Percentiles rank a stretch among this genome's conserved stretches.
phyloP scores from a whole-genome alignment of 148 eudicot genomes.

The Amaranthus palmeri region DNA sequence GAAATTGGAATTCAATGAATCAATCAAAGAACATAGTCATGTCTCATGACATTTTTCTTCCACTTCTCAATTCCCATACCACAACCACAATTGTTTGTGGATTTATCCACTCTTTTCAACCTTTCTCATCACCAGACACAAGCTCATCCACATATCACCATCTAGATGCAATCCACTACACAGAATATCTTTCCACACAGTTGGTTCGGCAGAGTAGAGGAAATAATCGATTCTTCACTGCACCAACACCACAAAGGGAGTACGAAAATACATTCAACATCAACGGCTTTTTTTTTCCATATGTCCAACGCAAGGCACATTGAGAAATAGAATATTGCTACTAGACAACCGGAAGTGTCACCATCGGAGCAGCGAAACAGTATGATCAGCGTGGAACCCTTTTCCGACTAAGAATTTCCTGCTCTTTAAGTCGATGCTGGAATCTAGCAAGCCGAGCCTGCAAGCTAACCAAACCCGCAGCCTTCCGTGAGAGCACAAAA shows the following conservation, averaged over 20 bases:
- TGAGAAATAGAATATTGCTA: neutral
- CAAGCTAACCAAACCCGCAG: conserved; percentile 92
- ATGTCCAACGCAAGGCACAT: neutral
- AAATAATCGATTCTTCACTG: neutral
- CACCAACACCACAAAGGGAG: neutral
- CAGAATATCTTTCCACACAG: neutral
- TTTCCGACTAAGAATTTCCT: conserved; percentile 90
- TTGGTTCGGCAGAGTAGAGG: neutral
- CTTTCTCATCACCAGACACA: conserved; percentile 10
- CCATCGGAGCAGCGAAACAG: neutral
- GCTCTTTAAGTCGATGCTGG: conserved; percentile 95
- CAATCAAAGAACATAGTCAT: conserved; percentile 8
- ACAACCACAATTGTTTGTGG: too few relatives aligned
- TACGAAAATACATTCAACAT: neutral
- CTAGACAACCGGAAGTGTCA: too few relatives aligned
- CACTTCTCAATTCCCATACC: neutral
- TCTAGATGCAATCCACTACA: neutral
- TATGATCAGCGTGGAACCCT: conserved; percentile 55
- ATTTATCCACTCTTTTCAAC: neutral
- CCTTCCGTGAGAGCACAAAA: conserved; percentile 97
- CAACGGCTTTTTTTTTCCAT: neutral
- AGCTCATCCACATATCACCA: neutral
- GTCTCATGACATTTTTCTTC: neutral
- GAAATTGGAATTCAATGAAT: conserved; percentile 13
- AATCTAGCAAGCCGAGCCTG: conserved; percentile 97